Percentiles rank a stretch among this genome's conserved stretches.
These are phyloP conservation scores for Neofusicoccum parvum DNA, from an alignment of 2,329 filamentous ascomycete species.

Conservation along the genomic window DNA sequence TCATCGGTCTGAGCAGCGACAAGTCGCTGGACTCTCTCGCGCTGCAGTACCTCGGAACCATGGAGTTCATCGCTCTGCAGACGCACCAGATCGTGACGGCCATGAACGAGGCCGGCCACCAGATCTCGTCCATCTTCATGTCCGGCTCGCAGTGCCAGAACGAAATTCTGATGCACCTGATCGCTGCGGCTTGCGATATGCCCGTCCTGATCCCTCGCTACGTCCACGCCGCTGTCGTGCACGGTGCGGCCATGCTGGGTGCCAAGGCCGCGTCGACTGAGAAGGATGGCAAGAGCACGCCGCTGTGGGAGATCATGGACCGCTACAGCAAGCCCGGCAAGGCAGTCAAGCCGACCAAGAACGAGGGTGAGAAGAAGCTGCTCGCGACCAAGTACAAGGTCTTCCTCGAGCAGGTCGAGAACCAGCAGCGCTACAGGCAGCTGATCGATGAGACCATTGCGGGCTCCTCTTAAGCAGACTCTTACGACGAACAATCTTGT, in stretches of 20 bases:
- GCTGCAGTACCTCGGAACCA: constrained; percentile 89
- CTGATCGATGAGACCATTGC: constrained; percentile 66
- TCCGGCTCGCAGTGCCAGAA: constrained; percentile 98
- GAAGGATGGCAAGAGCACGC: constrained; percentile 75
- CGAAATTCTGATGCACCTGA: constrained; percentile 83
- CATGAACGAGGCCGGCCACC: constrained; percentile 90
- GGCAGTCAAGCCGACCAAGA: constrained; percentile 73
- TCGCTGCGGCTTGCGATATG: constrained; percentile 88
- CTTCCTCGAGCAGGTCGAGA: constrained; percentile 89
- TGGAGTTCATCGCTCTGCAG: constrained; percentile 98
- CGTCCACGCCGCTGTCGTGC: constrained; percentile 91
- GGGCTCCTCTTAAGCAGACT: constrained; percentile 26
- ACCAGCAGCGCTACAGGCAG: constrained; percentile 79
- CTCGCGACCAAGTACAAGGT: constrained; percentile 89
- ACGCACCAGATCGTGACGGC: constrained; percentile 92
- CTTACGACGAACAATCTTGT: too few relatives aligned
- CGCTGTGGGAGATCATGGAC: constrained; percentile 96
- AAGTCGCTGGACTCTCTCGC: constrained; percentile 85
- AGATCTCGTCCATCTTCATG: constrained; percentile 95
- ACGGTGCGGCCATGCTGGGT: constrained; percentile 97
- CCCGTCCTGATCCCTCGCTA: constrained; percentile 92
- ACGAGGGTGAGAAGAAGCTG: constrained; percentile 74
- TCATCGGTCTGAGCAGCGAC: constrained; percentile 85
- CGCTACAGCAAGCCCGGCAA: constrained; percentile 93
- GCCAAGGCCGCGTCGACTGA: constrained; percentile 92